Evolutionary conservation across 768 basidiomycete genomes (phyloP), one percentile per base, ranked within the genome.

Genomic region (Lactarius vividus): DNA sequence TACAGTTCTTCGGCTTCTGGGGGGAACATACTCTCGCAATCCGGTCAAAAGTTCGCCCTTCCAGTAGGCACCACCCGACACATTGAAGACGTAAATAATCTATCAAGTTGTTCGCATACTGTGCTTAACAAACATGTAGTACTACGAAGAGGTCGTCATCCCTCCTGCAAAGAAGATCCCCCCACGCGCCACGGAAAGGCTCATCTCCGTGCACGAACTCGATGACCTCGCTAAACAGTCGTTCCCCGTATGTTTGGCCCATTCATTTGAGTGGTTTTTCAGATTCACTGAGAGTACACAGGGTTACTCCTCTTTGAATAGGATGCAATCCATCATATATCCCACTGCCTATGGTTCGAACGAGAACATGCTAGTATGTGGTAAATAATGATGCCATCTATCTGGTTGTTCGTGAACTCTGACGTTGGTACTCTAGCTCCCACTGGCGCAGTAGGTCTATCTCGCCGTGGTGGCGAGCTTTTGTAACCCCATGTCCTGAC

Each of bases 321-420:
- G 97, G 69, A 90, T 99, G 65, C 97, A 99, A 74, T 96, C 94
- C 1, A 94, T 98, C 66, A 88, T 98, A 23, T 98, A 89, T 77
- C 88, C 91, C 0, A 92, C 92, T 3, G 97, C 96, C 1, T 98
- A 96, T 76, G 80, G 84, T n/a, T 89, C 93, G 1, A 98, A 97
- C 70, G 97, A 98, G 77, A 99, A 99, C 73, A 84, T 99, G 80
- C 86, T 99, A 29, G 83, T 99, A 42, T 96, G 94, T 73, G 94
- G 92, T 92, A 72, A 52, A 77, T 37, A 55, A 42, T 56, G 29
- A 16, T 60, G 28, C 40, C 64, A 68, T 67, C 42, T 39, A 26
- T 52, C 33, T 31, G 46, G 13, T 20, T 59, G 29, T 33, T 40
- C 15, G 39, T 28, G 20, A 58, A n/a, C 59, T 61, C 63, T 33